phyloP scores from a whole-genome alignment of 768 basidiomycete genomes.

The Russula emetica region DNA sequence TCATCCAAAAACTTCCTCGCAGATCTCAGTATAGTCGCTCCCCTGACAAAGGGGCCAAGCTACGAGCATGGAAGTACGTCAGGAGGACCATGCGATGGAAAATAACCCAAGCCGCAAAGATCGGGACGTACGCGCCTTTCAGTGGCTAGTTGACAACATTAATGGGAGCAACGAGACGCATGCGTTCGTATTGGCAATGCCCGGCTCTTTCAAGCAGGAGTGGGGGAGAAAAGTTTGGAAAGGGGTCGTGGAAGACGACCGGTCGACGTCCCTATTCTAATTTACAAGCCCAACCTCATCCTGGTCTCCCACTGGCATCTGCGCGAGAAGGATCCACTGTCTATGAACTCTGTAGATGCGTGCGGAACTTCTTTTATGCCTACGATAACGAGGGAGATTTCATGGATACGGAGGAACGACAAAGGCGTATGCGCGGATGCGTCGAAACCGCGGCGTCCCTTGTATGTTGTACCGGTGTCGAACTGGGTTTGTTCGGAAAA shows the following conservation, averaged over 20 bases:
- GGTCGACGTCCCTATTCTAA: too few species aligned
- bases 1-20: neutral
- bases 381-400: neutral
- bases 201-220: conserved; percentile 9
- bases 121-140: conserved; percentile 10
- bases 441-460: neutral
- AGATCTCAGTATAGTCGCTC: too few species aligned
- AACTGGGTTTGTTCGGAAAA: neutral
- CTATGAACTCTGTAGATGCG: neutral
- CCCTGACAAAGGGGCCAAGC: too few species aligned
- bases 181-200: conserved; percentile 6
- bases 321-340: neutral
- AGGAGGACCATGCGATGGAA: too few species aligned
- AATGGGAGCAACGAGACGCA: conserved; percentile 1
- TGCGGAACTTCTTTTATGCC: neutral
- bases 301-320: too few species aligned
- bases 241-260: neutral
- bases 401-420: neutral
- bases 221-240: conserved; percentile 15
- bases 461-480: neutral
- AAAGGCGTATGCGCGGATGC: neutral
- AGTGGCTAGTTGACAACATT: conserved; percentile 5
- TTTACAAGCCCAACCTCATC: too few species aligned
- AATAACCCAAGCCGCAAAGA: neutral
- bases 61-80: too few species aligned